Conservation (phyloP, 495 filamentous ascomycete genomes). For the Daldinia grandis region DNA sequence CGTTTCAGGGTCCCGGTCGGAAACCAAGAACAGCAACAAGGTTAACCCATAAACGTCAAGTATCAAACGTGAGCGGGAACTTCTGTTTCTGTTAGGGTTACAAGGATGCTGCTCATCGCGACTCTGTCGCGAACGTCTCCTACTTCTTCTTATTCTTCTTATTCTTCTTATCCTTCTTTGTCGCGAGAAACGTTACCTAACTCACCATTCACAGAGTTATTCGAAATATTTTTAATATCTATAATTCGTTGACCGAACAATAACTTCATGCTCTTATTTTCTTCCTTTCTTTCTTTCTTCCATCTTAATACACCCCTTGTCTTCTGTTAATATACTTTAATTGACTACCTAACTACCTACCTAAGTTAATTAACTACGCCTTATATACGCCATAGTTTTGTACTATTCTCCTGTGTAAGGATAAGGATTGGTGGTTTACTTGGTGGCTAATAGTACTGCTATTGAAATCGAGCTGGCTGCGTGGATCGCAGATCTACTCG, state of each 20-base stretch:
- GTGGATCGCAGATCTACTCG: neutral
- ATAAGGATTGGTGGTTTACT: neutral
- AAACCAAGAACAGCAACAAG: slow-evolving; percentile 37
- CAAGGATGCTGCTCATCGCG: slow-evolving; percentile 21
- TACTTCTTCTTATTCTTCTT: too few relatives aligned
- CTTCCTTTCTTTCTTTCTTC: slow-evolving; percentile 15
- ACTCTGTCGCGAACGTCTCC: slow-evolving; percentile 11
- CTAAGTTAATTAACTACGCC: too few relatives aligned
- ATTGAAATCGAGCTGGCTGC: neutral
- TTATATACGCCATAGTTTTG: too few relatives aligned
- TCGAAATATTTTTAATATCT: slow-evolving; percentile 15
- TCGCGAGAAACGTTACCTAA: too few relatives aligned
- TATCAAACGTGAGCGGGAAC: slow-evolving; percentile 12
- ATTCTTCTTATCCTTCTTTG: too few relatives aligned
- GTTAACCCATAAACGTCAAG: slow-evolving; percentile 18
- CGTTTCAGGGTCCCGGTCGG: slow-evolving; percentile 40
- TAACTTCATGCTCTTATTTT: slow-evolving; percentile 14
- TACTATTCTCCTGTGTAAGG: neutral
- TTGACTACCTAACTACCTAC: too few relatives aligned
- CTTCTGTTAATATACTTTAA: slow-evolving; percentile 11
- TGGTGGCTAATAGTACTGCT: neutral
- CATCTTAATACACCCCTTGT: neutral
- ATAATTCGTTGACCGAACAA: slow-evolving; percentile 25
- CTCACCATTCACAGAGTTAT: neutral
- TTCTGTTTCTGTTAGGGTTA: slow-evolving; percentile 4